These are phyloP conservation scores for Escallonia rubra DNA, from an alignment of 129 eudicot genomes.

Conservation along the genomic window DNA sequence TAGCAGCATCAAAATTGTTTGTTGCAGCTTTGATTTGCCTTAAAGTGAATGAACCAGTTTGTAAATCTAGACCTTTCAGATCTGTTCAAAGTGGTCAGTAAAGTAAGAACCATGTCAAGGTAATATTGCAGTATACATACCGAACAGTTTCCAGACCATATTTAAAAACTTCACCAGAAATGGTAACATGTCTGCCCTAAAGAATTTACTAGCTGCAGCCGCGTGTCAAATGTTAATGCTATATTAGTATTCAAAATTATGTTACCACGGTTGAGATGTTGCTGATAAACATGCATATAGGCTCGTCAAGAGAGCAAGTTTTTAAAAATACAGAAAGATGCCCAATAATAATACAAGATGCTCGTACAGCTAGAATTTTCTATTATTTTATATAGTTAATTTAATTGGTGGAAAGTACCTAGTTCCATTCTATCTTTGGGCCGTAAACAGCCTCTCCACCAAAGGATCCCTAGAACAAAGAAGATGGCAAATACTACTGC, in stretches of 20 bases:
- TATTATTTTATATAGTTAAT: too few species aligned
- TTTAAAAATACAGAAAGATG: too few species aligned
- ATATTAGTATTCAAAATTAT: too few species aligned
- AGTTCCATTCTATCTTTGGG: constrained; percentile 16
- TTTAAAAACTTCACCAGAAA: background rate
- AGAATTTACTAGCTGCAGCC: too few species aligned
- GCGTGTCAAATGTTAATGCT: background rate
- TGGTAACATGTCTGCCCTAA: constrained; percentile 2
- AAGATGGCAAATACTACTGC: constrained; percentile 25
- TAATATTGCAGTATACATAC: background rate
- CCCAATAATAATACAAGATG: too few species aligned
- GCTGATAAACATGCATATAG: too few species aligned
- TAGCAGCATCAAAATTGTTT: constrained; percentile 48
- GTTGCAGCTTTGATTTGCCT: constrained; percentile 67
- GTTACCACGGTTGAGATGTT: too few species aligned
- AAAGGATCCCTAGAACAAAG: constrained; percentile 30
- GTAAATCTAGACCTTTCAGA: constrained; percentile 38
- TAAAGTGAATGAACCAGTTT: constrained; percentile 49
- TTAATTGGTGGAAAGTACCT: constrained; percentile 25
- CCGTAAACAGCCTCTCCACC: constrained; percentile 47
- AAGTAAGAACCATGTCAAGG: background rate
- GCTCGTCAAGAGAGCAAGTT: too few species aligned
- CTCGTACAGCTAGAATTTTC: too few species aligned
- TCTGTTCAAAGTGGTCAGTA: constrained; percentile 22
- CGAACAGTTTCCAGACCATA: background rate